These are phyloP conservation scores for Phoma sp. DNA, from an alignment of 2,329 filamentous ascomycete species.

Conservation along the genomic window DNA sequence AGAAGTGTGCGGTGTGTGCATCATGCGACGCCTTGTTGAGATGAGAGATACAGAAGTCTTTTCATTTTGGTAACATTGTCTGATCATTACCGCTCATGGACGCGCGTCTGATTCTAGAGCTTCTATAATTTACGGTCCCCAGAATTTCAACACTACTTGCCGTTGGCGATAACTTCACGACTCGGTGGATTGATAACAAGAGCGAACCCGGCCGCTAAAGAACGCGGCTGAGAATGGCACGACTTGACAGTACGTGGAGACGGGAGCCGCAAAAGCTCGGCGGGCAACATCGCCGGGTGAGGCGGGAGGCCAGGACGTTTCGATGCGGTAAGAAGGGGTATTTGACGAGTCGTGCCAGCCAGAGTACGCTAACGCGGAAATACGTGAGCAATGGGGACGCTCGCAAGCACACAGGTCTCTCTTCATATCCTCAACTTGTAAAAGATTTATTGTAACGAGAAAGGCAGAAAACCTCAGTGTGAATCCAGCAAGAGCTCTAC, in stretches of 20 bases:
- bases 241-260: background rate
- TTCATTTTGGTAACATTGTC: background rate
- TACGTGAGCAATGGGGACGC: too few relatives aligned
- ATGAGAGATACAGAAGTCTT: background rate
- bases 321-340: too few relatives aligned
- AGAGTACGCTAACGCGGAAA: too few relatives aligned
- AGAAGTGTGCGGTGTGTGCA: constrained; percentile 3
- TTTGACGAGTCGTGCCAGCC: too few relatives aligned
- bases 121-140: background rate
- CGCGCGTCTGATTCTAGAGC: background rate
- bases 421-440: too few relatives aligned
- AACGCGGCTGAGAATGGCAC: background rate
- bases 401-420: too few relatives aligned
- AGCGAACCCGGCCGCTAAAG: background rate
- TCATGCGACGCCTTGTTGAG: background rate
- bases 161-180: constrained; percentile 3
- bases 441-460: too few relatives aligned
- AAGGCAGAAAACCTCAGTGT: too few relatives aligned
- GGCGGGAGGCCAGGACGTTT: too few relatives aligned
- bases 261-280: background rate
- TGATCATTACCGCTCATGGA: background rate
- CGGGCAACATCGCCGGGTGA: background rate
- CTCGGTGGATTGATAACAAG: background rate
- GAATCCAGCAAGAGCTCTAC: too few relatives aligned
- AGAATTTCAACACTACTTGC: background rate